A percentile compares a stretch with the other conserved stretches of the same genome.
Conservation (phyloP, 768 basidiomycete genomes). For the Chlorophyllum brunneum region DNA sequence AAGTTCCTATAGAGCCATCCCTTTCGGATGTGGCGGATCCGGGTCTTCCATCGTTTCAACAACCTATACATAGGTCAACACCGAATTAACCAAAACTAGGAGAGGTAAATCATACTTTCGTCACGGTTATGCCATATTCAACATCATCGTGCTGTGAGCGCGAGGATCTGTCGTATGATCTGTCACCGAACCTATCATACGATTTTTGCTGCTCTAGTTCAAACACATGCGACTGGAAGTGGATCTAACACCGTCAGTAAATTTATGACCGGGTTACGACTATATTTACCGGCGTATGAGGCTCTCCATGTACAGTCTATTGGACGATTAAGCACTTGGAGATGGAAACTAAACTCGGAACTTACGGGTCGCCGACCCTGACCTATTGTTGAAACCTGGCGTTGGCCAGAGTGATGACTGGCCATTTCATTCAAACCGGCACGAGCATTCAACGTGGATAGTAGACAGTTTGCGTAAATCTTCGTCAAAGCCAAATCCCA, state of each 20-base stretch:
- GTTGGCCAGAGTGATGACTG: slow-evolving; percentile 13
- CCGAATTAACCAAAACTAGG: background rate
- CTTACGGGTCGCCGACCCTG: slow-evolving; percentile 14
- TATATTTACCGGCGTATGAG: slow-evolving; percentile 4
- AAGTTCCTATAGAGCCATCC: background rate
- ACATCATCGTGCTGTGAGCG: slow-evolving; percentile 18
- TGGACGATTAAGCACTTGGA: background rate
- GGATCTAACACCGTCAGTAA: background rate
- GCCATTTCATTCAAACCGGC: slow-evolving; percentile 24
- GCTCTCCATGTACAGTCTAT: background rate
- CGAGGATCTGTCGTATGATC: slow-evolving; percentile 15
- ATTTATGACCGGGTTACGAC: too few relatives aligned
- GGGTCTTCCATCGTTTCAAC: slow-evolving; percentile 32
- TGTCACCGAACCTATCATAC: slow-evolving; percentile 13
- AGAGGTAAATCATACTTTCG: slow-evolving; percentile 25
- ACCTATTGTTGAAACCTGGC: slow-evolving; percentile 2
- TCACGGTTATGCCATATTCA: slow-evolving; percentile 36
- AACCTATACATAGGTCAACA: slow-evolving; percentile 22
- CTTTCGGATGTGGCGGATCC: slow-evolving; percentile 7
- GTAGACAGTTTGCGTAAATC: slow-evolving; percentile 44
- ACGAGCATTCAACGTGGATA: slow-evolving; percentile 47
- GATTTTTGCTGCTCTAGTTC: slow-evolving; percentile 27
- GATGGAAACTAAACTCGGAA: background rate
- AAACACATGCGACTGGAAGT: slow-evolving; percentile 23
- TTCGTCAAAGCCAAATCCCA: slow-evolving; percentile 47